Percentiles rank a stretch among this genome's conserved stretches.
Evolutionary conservation across 139 green algal genomes (phyloP).

Genomic region (Micractinium conductrix): DNA sequence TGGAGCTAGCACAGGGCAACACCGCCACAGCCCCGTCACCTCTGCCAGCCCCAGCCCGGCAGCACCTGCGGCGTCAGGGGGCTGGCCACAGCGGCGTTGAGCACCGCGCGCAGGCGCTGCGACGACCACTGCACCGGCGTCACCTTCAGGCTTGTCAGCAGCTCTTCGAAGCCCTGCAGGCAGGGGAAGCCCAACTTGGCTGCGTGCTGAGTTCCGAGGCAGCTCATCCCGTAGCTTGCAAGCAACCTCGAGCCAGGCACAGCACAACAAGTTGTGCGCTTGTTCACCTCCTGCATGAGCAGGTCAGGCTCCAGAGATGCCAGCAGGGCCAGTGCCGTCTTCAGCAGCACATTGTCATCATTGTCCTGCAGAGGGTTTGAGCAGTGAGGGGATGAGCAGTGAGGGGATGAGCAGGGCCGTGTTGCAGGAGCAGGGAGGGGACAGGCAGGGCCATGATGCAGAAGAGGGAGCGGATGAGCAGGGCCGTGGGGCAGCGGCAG

Average conservation of each 20-base stretch:
- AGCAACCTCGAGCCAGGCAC: not conserved
- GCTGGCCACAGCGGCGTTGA: constrained; percentile 51
- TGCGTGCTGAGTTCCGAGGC: not conserved
- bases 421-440: not conserved
- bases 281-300: constrained; percentile 49
- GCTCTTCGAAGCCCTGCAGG: constrained; percentile 81
- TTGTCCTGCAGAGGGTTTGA: constrained; percentile 39
- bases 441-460: no score
- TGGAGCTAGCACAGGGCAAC: no score
- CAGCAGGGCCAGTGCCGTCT: constrained; percentile 72
- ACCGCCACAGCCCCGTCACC: no score
- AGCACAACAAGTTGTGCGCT: not conserved
- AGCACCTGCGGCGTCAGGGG: not conserved
- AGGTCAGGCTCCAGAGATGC: constrained; percentile 68
- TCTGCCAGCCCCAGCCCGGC: no score
- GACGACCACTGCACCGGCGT: constrained; percentile 52
- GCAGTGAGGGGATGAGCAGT: not conserved
- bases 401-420: not conserved
- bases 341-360: constrained; percentile 63
- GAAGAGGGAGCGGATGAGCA: no score
- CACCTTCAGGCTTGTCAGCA: constrained; percentile 89
- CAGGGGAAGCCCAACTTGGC: not conserved
- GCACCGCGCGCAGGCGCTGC: constrained; percentile 42
- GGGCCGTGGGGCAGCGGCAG: no score
- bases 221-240: not conserved